phyloP scores from a whole-genome alignment of 768 basidiomycete genomes.

The Russula sp. region DNA sequence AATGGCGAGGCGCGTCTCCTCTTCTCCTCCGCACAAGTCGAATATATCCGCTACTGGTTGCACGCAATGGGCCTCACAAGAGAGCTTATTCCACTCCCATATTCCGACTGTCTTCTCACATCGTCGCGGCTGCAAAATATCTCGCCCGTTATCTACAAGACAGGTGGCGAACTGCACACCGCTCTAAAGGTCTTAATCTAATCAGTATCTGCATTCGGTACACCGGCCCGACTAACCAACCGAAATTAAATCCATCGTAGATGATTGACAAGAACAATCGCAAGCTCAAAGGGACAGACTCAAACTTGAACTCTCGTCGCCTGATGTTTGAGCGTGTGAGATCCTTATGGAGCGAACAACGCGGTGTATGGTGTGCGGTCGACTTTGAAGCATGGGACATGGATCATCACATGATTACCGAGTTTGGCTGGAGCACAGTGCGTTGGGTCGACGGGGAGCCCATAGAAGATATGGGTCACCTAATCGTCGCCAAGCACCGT shows the following conservation, averaged over 20 bases:
- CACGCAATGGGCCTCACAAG: constrained; percentile 65
- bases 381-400: constrained; percentile 84
- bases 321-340: constrained; percentile 65
- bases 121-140: constrained; percentile 51
- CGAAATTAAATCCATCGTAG: constrained; percentile 32
- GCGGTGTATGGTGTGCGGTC: constrained; percentile 68
- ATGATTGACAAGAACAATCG: constrained; percentile 78
- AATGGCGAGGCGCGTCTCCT: constrained; percentile 74
- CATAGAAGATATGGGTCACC: constrained; percentile 48
- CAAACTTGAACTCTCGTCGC: constrained; percentile 49
- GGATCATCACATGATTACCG: constrained; percentile 67
- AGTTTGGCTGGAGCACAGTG: constrained; percentile 71
- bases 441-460: constrained; percentile 49
- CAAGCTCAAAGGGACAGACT: constrained; percentile 59
- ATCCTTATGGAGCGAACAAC: constrained; percentile 52
- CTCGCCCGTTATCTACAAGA: constrained; percentile 50
- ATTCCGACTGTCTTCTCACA: constrained; percentile 69
- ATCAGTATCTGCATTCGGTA: background rate
- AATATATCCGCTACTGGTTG: constrained; percentile 82
- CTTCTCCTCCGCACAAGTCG: constrained; percentile 78
- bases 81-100: constrained; percentile 62
- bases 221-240: constrained; percentile 8
- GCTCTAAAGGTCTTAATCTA: constrained; percentile 49
- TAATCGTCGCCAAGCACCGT: constrained; percentile 58
- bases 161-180: constrained; percentile 48